These are phyloP conservation scores for Cercospora sp. DNA, from an alignment of 2,329 filamentous ascomycete genomes.

Conservation along the genomic window DNA sequence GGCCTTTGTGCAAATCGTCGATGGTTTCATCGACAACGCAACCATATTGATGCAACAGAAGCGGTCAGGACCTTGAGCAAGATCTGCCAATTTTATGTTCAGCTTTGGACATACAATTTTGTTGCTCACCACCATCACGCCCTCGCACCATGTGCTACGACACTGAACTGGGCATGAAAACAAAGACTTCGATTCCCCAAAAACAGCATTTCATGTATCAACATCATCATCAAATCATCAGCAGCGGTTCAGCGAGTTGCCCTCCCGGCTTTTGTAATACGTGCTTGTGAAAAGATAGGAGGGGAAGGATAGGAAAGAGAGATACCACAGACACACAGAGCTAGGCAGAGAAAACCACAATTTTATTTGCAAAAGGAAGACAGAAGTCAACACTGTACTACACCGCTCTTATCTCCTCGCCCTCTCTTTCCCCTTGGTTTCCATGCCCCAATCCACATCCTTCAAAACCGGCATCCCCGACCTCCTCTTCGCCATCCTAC, in stretches of 20 bases:
- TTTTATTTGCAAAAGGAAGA: neutral
- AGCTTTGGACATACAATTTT: neutral
- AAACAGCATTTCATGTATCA: neutral
- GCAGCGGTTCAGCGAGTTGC: neutral
- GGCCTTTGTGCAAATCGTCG: conserved; percentile 67
- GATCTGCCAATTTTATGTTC: too few species aligned
- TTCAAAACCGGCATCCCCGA: conserved; percentile 16
- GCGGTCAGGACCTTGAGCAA: neutral
- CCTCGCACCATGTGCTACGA: neutral
- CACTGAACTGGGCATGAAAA: neutral
- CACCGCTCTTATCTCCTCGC: neutral
- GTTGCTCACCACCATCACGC: neutral
- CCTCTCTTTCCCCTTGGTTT: neutral
- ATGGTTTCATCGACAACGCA: conserved; percentile 74
- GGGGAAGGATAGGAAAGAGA: neutral
- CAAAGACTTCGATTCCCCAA: neutral
- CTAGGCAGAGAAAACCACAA: neutral
- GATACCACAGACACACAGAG: neutral
- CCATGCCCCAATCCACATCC: conserved; percentile 17
- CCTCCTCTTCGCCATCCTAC: conserved; percentile 10
- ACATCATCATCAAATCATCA: neutral
- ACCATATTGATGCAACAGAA: conserved; percentile 52
- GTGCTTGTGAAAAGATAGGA: neutral
- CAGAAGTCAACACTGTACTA: neutral
- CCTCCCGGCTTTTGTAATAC: neutral